Conservation (phyloP, 2,329 filamentous ascomycete genomes). For the Botrytis byssoidea region DNA sequence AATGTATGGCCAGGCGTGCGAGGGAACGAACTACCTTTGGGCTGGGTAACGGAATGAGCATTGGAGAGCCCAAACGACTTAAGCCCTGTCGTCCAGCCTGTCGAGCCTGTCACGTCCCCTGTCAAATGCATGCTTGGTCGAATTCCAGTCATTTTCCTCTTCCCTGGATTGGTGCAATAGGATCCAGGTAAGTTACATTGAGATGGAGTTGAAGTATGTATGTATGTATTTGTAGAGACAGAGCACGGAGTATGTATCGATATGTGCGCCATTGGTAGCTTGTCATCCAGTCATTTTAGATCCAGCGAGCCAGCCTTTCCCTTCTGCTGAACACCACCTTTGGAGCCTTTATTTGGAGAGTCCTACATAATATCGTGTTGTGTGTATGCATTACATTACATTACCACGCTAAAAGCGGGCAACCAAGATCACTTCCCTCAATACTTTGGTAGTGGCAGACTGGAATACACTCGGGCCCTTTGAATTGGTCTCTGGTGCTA, state of each 20-base stretch:
- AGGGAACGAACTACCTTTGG: background rate
- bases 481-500: background rate
- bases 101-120: conserved; percentile 4
- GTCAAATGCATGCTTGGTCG: background rate
- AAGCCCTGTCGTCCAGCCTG: background rate
- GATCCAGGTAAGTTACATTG: background rate
- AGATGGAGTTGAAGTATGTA: background rate
- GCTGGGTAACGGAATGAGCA: background rate
- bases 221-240: background rate
- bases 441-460: background rate
- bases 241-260: background rate
- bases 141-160: background rate
- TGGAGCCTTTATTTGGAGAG: background rate
- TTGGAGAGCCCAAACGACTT: background rate
- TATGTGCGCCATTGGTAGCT: background rate
- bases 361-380: background rate
- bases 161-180: background rate
- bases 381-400: background rate
- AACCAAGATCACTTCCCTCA: conserved; percentile 2
- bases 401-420: conserved; percentile 13
- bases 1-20: background rate
- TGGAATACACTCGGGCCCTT: conserved; percentile 17
- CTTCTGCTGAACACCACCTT: background rate
- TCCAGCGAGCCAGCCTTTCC: background rate
- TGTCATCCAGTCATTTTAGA: conserved; percentile 13